phyloP scores from a whole-genome alignment of 2,329 filamentous ascomycete species.

The Cordyceps javanica region DNA sequence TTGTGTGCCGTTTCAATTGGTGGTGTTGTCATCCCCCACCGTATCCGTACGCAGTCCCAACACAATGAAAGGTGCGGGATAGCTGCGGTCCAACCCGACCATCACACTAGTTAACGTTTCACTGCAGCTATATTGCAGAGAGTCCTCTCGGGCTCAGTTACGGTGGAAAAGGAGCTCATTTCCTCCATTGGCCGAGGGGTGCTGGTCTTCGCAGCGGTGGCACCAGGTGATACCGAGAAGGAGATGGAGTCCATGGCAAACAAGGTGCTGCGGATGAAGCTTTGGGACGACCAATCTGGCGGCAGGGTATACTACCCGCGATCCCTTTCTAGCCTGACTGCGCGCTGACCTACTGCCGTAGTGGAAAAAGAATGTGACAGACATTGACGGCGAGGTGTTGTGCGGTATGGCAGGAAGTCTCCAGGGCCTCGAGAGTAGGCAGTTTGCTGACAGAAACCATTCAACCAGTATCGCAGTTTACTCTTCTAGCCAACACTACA shows the following conservation, averaged over 20 bases:
- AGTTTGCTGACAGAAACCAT: background rate
- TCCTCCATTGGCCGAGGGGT: constrained; percentile 88
- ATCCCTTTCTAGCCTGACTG: constrained; percentile 14
- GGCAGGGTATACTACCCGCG: constrained; percentile 45
- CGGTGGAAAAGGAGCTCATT: constrained; percentile 82
- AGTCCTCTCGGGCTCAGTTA: constrained; percentile 91
- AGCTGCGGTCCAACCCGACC: background rate
- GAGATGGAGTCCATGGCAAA: constrained; percentile 77
- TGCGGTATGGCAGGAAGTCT: constrained; percentile 57
- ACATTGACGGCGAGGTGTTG: constrained; percentile 87
- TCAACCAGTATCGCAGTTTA: constrained; percentile 84
- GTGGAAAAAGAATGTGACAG: constrained; percentile 88
- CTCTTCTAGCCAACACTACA: constrained; percentile 83
- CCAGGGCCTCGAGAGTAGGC: background rate
- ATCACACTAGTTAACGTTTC: constrained; percentile 16
- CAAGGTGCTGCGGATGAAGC: constrained; percentile 82
- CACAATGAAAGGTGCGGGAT: constrained; percentile 5
- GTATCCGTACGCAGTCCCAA: background rate
- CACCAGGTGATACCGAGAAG: constrained; percentile 82
- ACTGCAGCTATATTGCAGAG: constrained; percentile 78
- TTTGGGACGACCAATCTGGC: constrained; percentile 81
- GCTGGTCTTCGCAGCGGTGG: constrained; percentile 85
- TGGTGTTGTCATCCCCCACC: background rate
- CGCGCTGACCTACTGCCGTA: constrained; percentile 29
- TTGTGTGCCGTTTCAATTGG: background rate